These are phyloP conservation scores for Silene noctiflora DNA, from an alignment of 179 eudicot species.

Conservation along the genomic window DNA sequence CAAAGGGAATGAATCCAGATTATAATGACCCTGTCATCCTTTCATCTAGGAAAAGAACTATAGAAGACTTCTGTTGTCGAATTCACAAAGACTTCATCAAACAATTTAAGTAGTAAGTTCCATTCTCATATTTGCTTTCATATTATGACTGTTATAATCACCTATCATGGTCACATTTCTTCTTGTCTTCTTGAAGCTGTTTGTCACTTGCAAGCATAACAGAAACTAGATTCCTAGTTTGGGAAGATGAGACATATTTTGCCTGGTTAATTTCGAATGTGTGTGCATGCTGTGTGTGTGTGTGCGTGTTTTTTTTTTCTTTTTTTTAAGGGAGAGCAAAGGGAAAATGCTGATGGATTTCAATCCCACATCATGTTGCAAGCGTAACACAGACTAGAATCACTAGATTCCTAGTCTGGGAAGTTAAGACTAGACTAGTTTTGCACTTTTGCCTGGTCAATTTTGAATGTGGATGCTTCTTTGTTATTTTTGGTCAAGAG, in stretches of 20 bases:
- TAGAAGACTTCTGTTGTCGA: conserved; percentile 82
- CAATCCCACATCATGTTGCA: too few species aligned
- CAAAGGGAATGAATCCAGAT: conserved; percentile 99
- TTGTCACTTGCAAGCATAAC: background rate
- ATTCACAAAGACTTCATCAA: conserved; percentile 96
- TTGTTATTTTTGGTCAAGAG: too few species aligned
- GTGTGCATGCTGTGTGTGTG: too few species aligned
- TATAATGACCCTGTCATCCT: conserved; percentile 92
- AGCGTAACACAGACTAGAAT: too few species aligned
- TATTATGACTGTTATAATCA: background rate
- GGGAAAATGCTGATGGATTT: too few species aligned
- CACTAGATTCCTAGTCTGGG: too few species aligned
- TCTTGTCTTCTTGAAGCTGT: background rate
- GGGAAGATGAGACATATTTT: background rate
- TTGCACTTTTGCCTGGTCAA: too few species aligned
- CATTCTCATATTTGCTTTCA: background rate
- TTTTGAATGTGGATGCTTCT: background rate
- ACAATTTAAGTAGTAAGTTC: conserved; percentile 82
- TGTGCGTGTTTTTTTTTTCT: too few species aligned
- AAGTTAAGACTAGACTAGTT: too few species aligned
- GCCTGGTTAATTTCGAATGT: too few species aligned
- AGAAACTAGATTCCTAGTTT: background rate
- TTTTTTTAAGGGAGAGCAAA: too few species aligned
- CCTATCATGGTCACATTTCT: background rate
- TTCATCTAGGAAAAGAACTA: conserved; percentile 76